These are phyloP conservation scores for Aureobasidium sp. DNA, from an alignment of 2,329 filamentous ascomycete genomes.

Conservation along the genomic window DNA sequence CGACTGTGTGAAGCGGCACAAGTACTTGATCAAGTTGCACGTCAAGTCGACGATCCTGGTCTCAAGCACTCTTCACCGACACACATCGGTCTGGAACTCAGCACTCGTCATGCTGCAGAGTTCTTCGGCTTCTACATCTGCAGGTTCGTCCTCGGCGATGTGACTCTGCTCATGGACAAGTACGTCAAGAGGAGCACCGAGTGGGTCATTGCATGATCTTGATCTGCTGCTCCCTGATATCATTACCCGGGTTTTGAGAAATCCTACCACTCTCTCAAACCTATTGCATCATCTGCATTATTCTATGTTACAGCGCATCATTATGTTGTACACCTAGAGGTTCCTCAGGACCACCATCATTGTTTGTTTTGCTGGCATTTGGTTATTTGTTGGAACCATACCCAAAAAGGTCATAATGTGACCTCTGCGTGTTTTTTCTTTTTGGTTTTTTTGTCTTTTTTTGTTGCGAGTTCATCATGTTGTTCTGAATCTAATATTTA, in stretches of 20 bases:
- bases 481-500: neutral
- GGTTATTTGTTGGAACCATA: neutral
- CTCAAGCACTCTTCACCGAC: conserved; percentile 87
- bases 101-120: conserved; percentile 85
- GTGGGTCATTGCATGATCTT: conserved; percentile 63
- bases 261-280: neutral
- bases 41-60: conserved; percentile 91
- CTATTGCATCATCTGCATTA: neutral
- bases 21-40: conserved; percentile 87
- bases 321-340: neutral
- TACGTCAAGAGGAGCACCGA: conserved; percentile 95
- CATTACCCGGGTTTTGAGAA: neutral
- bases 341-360: neutral
- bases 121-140: conserved; percentile 98
- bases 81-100: conserved; percentile 89
- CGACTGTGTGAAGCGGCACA: conserved; percentile 89
- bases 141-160: conserved; percentile 82
- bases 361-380: neutral
- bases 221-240: neutral
- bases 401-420: neutral
- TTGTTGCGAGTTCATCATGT: neutral
- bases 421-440: neutral
- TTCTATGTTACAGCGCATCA: neutral
- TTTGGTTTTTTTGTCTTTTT: neutral
- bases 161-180: conserved; percentile 82